phyloP scores from a whole-genome alignment of 176 grass and related monocot genomes.

The Oryza brachyantha region DNA sequence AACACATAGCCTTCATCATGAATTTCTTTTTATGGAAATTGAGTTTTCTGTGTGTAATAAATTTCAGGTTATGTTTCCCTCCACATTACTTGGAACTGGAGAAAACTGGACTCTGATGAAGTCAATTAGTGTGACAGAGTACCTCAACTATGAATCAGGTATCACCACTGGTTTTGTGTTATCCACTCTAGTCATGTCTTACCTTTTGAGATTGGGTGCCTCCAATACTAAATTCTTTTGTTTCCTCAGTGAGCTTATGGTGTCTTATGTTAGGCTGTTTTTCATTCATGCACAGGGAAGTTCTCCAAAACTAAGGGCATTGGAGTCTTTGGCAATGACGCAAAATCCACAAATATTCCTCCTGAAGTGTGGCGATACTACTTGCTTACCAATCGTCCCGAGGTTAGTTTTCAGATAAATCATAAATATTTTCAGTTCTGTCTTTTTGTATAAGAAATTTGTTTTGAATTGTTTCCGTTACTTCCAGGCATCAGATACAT shows the following conservation, averaged over 20 bases:
- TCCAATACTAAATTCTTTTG: not conserved
- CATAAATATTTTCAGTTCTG: not conserved
- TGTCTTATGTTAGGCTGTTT: not conserved
- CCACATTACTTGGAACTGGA: conserved; percentile 69
- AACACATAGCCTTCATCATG: not conserved
- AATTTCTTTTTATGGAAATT: not conserved
- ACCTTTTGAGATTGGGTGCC: not conserved
- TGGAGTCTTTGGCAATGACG: conserved; percentile 81
- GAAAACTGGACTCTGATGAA: conserved; percentile 86
- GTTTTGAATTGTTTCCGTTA: conserved; percentile 23
- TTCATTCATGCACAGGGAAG: conserved; percentile 46
- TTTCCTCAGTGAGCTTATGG: not conserved
- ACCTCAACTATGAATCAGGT: conserved; percentile 91
- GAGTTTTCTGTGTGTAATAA: not conserved
- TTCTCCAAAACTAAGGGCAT: conserved; percentile 76
- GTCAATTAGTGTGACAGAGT: conserved; percentile 79
- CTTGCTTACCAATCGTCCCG: conserved; percentile 69
- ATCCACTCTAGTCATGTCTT: not conserved
- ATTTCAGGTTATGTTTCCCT: conserved; percentile 82
- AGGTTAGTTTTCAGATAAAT: conserved; percentile 41
- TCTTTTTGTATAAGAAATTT: not conserved
- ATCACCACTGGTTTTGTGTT: not conserved
- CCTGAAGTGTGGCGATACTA: conserved; percentile 81
- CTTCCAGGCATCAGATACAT: conserved; percentile 72
- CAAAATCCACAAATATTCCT: conserved; percentile 76